These are phyloP conservation scores for Suillus fuscotomentosus DNA, from an alignment of 768 basidiomycete genomes.

Conservation along the genomic window DNA sequence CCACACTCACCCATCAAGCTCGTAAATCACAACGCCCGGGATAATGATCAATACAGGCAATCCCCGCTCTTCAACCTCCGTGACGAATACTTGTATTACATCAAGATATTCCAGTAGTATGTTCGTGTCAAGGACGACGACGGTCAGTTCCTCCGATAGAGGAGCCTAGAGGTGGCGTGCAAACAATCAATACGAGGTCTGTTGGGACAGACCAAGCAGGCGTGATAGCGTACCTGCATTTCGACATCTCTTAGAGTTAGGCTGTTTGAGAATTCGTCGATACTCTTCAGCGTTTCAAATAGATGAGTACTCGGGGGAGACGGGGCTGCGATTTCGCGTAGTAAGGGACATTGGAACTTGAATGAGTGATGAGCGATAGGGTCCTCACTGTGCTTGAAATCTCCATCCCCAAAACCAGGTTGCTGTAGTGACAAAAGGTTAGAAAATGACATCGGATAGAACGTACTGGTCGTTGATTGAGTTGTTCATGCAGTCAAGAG, in stretches of 20 bases:
- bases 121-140: constrained; percentile 77
- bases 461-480: constrained; percentile 10
- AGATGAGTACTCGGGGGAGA: constrained; percentile 10
- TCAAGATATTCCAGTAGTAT: constrained; percentile 69
- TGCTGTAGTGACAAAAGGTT: neutral
- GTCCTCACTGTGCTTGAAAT: constrained; percentile 2
- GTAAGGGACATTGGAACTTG: neutral
- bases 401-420: neutral
- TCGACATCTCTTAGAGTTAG: constrained; percentile 50
- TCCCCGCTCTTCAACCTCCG: constrained; percentile 49
- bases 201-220: neutral
- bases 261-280: constrained; percentile 55
- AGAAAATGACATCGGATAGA: constrained; percentile 5
- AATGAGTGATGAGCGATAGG: neutral
- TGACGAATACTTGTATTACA: constrained; percentile 60
- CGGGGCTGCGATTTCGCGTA: neutral
- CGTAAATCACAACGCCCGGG: constrained; percentile 72
- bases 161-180: constrained; percentile 34
- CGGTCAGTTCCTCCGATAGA: constrained; percentile 39
- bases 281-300: constrained; percentile 45
- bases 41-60: constrained; percentile 64
- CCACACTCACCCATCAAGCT: constrained; percentile 65
- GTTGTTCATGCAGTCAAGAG: neutral
- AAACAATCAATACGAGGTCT: neutral
- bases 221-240: constrained; percentile 55